Base-by-base conservation (phyloP, 345 rosid genomes). In the Eucalyptus cladocalyx region DNA sequence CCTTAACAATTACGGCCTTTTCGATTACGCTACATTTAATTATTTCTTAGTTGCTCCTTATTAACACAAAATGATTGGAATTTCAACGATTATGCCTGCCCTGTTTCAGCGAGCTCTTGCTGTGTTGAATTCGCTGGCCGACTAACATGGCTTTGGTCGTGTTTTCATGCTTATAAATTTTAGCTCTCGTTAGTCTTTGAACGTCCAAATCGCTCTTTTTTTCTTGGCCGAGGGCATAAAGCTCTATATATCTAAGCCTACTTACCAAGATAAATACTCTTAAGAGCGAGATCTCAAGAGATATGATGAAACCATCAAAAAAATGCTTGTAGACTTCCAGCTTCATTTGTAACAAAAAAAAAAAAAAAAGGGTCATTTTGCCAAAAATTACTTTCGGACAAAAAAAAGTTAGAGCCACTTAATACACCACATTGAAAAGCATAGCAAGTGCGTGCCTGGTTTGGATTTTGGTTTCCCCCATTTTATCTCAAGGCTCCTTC, bases 311-410 rank as follows among this genome's bases (percentile, higher is more conserved):
- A 19, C 24, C 0, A 2, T 17, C 0, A 53, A 53, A 0, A 8
- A 21, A 53, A 4, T 53, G 5, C 11, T 49, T 21, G 26, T 0
- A 2, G 5, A 53, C 26, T 53, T 21, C 1, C 26, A 53, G 0
- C 0, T 53, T 53, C 58, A 53, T 21, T 0, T 4, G 5, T 1
- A 4, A 53, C 24, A 0, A 19, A 53, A 53, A n/a, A n/a, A n/a
- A n/a, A n/a, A n/a, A 1, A 8, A 53, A 50, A 14, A 5, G 6
- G 2, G 58, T 19, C 11, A 53, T 8, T 19, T 53, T 0, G 26
- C 0, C 1, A 21, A 53, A 53, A 19, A 53, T 19, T 53, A 0
- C 26, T 53, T 0, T 0, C 0, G 2, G 11, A 0, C 0, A 0
- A 0, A 21, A 53, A 53, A 19, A 53, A 0, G 5, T 19, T 0